Conservation (phyloP, 2,329 filamentous ascomycete species). For the Fusarium paranaense region DNA sequence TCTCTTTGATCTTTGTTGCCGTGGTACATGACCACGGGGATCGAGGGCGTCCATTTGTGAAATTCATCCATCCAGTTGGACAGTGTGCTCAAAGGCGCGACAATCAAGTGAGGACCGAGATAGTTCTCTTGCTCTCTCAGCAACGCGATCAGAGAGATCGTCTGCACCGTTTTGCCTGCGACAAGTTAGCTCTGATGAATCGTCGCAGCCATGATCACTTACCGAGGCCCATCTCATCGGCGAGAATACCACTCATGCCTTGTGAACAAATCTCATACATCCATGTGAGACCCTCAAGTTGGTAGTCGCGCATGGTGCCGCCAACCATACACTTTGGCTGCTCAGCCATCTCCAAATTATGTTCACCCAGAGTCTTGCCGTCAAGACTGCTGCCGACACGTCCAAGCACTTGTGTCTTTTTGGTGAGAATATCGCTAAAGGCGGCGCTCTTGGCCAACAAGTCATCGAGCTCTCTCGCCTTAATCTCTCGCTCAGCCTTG, state of each 20-base stretch:
- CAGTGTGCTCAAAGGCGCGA: conserved; percentile 89
- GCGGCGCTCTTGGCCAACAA: conserved; percentile 69
- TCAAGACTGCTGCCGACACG: conserved; percentile 71
- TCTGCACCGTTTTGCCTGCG: conserved; percentile 88
- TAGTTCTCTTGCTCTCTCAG: conserved; percentile 88
- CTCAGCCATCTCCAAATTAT: conserved; percentile 80
- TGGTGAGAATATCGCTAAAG: conserved; percentile 72
- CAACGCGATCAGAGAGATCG: conserved; percentile 87
- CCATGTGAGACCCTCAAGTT: conserved; percentile 95
- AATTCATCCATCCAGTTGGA: conserved; percentile 98
- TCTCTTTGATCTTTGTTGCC: conserved; percentile 83
- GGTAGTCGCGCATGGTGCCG: conserved; percentile 93
- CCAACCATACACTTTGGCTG: conserved; percentile 89
- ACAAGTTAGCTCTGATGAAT: conserved; percentile 9
- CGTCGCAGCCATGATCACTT: conserved; percentile 24
- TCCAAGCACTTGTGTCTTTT: conserved; percentile 72
- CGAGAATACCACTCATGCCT: conserved; percentile 89
- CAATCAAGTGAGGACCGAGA: conserved; percentile 87
- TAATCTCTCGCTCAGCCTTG: conserved; percentile 66
- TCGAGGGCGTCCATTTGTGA: conserved; percentile 86
- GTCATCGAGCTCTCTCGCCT: conserved; percentile 70
- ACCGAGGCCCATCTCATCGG: conserved; percentile 92
- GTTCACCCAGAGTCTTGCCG: conserved; percentile 69
- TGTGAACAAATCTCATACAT: conserved; percentile 85
- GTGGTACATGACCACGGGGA: conserved; percentile 92